phyloP scores from a whole-genome alignment of 1,284 basidiomycete species.

The Papiliotrema flavescens region DNA sequence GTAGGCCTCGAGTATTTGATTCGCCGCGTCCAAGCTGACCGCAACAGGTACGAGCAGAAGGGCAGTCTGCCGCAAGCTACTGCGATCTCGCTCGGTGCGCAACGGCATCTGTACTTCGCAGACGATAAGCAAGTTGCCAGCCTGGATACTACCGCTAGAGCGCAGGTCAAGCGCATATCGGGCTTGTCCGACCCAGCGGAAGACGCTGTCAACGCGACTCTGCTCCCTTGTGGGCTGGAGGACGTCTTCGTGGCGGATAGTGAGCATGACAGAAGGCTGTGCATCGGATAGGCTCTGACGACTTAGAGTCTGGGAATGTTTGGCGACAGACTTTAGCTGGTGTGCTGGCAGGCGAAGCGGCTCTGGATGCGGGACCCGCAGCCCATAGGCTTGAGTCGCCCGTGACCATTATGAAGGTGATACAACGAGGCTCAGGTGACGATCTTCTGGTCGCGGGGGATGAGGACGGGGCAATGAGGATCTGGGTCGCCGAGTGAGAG shows the following conservation, averaged over 20 bases:
- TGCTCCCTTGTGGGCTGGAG: conserved; percentile 10
- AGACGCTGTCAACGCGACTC: not conserved
- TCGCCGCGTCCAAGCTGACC: too few relatives aligned
- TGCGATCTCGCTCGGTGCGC: too few relatives aligned
- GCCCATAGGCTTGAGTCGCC: conserved; percentile 30
- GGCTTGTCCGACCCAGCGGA: too few relatives aligned
- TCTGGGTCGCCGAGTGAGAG: conserved; percentile 38
- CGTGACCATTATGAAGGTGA: conserved; percentile 26
- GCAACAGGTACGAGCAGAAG: too few relatives aligned
- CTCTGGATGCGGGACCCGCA: not conserved
- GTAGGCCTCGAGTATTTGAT: too few relatives aligned
- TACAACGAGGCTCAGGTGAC: conserved; percentile 6
- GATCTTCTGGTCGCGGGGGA: conserved; percentile 36
- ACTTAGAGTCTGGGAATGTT: conserved; percentile 18
- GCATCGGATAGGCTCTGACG: not conserved
- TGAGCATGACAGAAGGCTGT: not conserved
- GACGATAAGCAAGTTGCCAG: too few relatives aligned
- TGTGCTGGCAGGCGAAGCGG: conserved; percentile 7
- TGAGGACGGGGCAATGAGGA: conserved; percentile 42
- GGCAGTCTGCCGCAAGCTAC: too few relatives aligned
- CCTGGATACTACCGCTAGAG: too few relatives aligned
- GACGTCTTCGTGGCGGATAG: conserved; percentile 15
- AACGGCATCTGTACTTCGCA: too few relatives aligned
- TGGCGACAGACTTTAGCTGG: conserved; percentile 11
- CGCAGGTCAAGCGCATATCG: too few relatives aligned